A percentile compares a stretch with the other conserved stretches of the same genome.
These are phyloP conservation scores for Trapa incisa DNA, from an alignment of 345 rosid genomes.

Conservation along the genomic window DNA sequence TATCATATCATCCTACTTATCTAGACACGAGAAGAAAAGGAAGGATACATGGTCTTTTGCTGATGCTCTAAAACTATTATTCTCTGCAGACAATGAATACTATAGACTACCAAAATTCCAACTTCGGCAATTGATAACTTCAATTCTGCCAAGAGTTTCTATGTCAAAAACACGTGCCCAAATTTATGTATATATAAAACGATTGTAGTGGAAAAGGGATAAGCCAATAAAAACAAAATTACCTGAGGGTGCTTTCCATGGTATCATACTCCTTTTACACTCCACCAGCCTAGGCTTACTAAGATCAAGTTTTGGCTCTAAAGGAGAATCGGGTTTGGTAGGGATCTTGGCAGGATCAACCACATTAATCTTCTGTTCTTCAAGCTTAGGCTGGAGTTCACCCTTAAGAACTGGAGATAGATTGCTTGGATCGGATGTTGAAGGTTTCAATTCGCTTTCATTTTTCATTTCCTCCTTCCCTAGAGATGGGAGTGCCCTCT, in stretches of 20 bases:
- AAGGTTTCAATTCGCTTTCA: conserved; percentile 27
- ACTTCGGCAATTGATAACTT: neutral
- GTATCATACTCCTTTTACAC: conserved; percentile 41
- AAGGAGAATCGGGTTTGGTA: conserved; percentile 17
- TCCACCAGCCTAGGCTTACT: conserved; percentile 34
- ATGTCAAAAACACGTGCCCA: neutral
- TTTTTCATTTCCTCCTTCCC: conserved; percentile 30
- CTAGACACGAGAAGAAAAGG: neutral
- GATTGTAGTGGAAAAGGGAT: neutral
- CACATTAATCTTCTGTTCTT: conserved; percentile 16
- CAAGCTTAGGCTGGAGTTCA: conserved; percentile 23
- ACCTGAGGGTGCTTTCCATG: conserved; percentile 85
- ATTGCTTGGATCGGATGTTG: conserved; percentile 18
- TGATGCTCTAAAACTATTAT: neutral
- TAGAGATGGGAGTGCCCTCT: conserved; percentile 34
- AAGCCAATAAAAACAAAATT: conserved; percentile 15
- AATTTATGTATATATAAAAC: neutral
- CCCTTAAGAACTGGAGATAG: conserved; percentile 19
- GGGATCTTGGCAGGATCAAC: neutral
- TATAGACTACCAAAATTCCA: neutral
- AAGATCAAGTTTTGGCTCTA: conserved; percentile 24
- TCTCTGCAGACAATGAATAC: neutral
- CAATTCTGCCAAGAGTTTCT: neutral
- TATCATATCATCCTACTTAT: neutral
- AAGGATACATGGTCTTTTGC: neutral